These are phyloP conservation scores for Prosopis cineraria DNA, from an alignment of 306 rosid species.

Conservation along the genomic window DNA sequence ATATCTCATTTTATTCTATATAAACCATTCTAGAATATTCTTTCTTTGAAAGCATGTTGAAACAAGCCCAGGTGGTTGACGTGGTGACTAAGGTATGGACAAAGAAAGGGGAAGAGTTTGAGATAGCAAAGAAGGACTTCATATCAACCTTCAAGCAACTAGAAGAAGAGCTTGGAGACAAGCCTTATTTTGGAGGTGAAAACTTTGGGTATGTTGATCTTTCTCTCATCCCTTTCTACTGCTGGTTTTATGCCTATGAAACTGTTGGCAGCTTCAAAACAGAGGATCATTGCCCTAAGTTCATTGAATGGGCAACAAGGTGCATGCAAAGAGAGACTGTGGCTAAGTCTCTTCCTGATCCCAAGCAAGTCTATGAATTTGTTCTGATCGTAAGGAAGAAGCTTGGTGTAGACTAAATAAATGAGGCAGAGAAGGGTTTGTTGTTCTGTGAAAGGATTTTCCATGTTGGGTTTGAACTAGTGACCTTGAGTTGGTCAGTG, in stretches of 20 bases:
- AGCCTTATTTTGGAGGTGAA: neutral
- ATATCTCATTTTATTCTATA: too few species aligned
- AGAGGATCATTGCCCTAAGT: neutral
- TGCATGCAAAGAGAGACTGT: neutral
- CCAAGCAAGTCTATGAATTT: neutral
- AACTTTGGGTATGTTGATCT: neutral
- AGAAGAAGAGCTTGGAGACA: neutral
- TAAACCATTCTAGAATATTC: too few species aligned
- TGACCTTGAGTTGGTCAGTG: too few species aligned
- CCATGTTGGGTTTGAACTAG: too few species aligned
- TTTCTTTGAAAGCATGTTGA: too few species aligned
- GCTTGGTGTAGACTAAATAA: neutral
- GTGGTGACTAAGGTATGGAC: neutral
- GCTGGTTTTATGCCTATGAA: neutral
- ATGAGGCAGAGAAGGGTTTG: too few species aligned
- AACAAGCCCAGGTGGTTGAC: neutral
- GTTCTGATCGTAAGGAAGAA: neutral
- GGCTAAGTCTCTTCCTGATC: neutral
- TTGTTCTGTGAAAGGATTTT: too few species aligned
- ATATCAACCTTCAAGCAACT: neutral
- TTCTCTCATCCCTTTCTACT: neutral
- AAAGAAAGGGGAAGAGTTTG: neutral
- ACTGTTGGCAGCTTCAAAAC: neutral
- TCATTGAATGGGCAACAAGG: neutral
- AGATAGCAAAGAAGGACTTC: neutral